Conservation (phyloP, 352 stramenopile species). For the Phytophthora niederhauseri region DNA sequence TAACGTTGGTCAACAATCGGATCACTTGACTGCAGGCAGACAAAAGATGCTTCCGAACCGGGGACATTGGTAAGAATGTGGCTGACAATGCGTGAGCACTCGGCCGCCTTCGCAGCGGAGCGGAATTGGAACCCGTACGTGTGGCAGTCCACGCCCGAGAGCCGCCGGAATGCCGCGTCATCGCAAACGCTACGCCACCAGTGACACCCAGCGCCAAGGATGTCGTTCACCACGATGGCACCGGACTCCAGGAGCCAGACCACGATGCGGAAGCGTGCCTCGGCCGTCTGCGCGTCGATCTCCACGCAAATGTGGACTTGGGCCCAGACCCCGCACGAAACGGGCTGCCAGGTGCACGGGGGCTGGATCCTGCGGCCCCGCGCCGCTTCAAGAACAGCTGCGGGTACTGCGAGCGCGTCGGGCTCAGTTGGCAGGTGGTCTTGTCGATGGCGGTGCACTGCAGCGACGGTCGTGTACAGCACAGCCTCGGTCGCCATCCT, state of each 20-base stretch:
- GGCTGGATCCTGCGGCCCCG: background rate
- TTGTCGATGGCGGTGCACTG: slow-evolving; percentile 24
- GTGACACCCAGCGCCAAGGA: slow-evolving; percentile 42
- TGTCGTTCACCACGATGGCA: slow-evolving; percentile 59
- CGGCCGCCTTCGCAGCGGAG: slow-evolving; percentile 43
- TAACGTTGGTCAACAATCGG: background rate
- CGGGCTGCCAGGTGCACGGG: slow-evolving; percentile 37
- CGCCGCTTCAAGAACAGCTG: slow-evolving; percentile 8
- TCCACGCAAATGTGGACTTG: slow-evolving; percentile 66
- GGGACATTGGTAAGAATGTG: slow-evolving; percentile 52
- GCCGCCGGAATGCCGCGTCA: slow-evolving; percentile 46
- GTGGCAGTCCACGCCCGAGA: slow-evolving; percentile 42
- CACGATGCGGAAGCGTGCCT: slow-evolving; percentile 54
- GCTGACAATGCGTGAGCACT: slow-evolving; percentile 56
- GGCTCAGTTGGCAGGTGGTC: background rate
- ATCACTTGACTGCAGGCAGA: background rate
- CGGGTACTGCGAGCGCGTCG: background rate
- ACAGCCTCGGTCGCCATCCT: slow-evolving; percentile 30
- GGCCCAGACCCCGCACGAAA: slow-evolving; percentile 51
- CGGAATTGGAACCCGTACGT: slow-evolving; percentile 59
- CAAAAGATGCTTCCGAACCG: slow-evolving; percentile 24
- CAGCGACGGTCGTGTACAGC: slow-evolving; percentile 32
- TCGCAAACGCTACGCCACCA: slow-evolving; percentile 41
- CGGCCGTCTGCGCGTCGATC: slow-evolving; percentile 34
- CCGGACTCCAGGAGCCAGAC: slow-evolving; percentile 65